phyloP scores from a whole-genome alignment of 2,329 filamentous ascomycete genomes.

The Arthrobotrys conoides region DNA sequence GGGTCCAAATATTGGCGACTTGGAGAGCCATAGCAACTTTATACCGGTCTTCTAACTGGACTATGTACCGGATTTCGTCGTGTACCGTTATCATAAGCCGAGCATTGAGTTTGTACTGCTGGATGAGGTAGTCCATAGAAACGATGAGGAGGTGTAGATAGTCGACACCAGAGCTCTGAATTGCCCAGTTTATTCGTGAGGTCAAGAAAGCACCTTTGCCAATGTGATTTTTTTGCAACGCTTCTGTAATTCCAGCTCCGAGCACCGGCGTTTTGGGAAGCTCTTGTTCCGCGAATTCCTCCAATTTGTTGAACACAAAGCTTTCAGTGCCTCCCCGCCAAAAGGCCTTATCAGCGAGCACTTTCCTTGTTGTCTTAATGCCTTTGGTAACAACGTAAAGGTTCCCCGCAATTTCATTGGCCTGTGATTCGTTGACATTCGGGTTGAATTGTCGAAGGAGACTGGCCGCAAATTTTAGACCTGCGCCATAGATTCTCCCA shows the following conservation, averaged over 20 bases:
- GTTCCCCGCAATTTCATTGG: constrained; percentile 79
- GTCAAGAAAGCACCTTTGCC: constrained; percentile 93
- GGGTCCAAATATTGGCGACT: constrained; percentile 94
- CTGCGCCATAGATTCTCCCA: constrained; percentile 97
- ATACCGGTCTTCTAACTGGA: constrained; percentile 87
- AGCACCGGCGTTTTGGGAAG: constrained; percentile 90
- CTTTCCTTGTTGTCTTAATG: constrained; percentile 76
- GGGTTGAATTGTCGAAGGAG: constrained; percentile 95
- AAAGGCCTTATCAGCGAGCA: constrained; percentile 77
- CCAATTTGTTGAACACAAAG: constrained; percentile 97
- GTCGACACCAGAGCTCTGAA: constrained; percentile 96
- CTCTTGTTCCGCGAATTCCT: constrained; percentile 97
- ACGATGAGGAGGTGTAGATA: constrained; percentile 95
- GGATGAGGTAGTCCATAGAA: constrained; percentile 91
- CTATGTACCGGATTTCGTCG: constrained; percentile 95
- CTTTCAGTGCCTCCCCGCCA: constrained; percentile 98
- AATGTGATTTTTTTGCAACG: constrained; percentile 88
- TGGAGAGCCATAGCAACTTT: constrained; percentile 92
- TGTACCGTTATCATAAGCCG: constrained; percentile 94
- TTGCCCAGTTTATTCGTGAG: constrained; percentile 98
- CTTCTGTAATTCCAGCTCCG: constrained; percentile 95
- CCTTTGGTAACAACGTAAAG: constrained; percentile 94
- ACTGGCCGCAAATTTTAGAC: constrained; percentile 90
- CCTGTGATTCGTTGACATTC: constrained; percentile 82
- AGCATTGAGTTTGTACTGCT: constrained; percentile 86